Evolutionary conservation across 208 protist species (phyloP).

Genomic region (Leishmania lainsoni): DNA sequence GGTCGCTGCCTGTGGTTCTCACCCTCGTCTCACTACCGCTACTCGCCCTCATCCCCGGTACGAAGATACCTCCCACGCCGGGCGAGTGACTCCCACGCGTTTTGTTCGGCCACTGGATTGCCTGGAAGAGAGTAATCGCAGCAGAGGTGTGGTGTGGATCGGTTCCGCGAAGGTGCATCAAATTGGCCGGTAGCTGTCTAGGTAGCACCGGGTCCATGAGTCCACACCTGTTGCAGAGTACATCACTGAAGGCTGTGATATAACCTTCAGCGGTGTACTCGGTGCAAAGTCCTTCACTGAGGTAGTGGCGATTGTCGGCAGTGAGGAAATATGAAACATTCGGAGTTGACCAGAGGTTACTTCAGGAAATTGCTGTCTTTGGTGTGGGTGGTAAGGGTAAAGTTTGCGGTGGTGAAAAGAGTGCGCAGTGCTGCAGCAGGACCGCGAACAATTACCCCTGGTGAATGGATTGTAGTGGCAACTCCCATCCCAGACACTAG

Average conservation of each 20-base stretch:
- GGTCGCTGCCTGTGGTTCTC: neutral
- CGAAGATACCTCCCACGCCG: neutral
- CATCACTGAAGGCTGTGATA: neutral
- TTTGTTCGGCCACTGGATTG: slow-evolving; percentile 16
- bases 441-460: neutral
- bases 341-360: no score
- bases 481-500: slow-evolving; percentile 1
- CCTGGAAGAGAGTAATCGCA: slow-evolving; percentile 15
- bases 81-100: slow-evolving; percentile 8
- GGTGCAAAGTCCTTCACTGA: neutral
- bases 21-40: neutral
- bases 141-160: slow-evolving; percentile 8
- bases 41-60: neutral
- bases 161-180: slow-evolving; percentile 4
- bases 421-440: neutral
- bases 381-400: neutral
- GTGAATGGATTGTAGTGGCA: neutral
- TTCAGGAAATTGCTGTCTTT: neutral
- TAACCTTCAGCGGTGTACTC: neutral
- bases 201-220: slow-evolving; percentile 18
- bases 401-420: neutral
- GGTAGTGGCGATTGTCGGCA: neutral
- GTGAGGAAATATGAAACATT: neutral
- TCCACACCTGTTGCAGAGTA: neutral
- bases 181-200: neutral